Base-by-base conservation (phyloP, 2,329 filamentous ascomycete species). In the Pestalotiopsis sp. region DNA sequence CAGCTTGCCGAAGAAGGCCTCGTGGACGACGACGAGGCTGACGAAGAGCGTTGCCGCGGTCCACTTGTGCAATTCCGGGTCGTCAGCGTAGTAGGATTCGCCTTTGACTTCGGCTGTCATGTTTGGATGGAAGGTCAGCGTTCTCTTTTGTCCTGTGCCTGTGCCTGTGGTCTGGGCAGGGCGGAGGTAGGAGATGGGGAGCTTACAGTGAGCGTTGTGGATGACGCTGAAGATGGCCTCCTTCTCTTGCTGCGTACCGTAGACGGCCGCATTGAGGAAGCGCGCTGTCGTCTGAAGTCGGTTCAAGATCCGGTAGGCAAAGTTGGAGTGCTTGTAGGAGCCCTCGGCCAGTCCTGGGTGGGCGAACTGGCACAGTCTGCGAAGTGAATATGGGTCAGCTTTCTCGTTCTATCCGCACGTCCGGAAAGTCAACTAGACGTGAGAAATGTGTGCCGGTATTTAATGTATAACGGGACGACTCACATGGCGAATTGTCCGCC, bases 11-110 rank as follows among this genome's bases (percentile, higher is more conserved):
- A 74, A 75, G 69, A 76, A 75, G 20, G 72, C 68, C 66, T 77
- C 75, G 49, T 73, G 72, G 14, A 76, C 75, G n/a, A 72, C 56
- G 9, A 75, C 63, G 2, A 76, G 68, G 9, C 71, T 69, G 25
- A 75, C 68, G 64, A 76, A 77, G 25, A 77, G 70, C 3, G 76
- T 77, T 3, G 76, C 76, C 2, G 75, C 76, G 2, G 73, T 76
- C 75, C 75, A 76, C 45, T 73, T 74, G 66, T 77, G 75, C n/a
- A 76, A 69, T 61, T 76, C 75, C 1, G 74, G 72, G 45, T 77
- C 75, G 65, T 77, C 70, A 13, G 76, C 74, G 41, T 72, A 69
- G 68, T 77, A 77, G 20, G 70, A 70, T 1, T 73, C 71, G 1
- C 72, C 72, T 45, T 72, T 75, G 38, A 77, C 73, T n/a, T 69